These are phyloP conservation scores for Simplicillium sp. DNA, from an alignment of 2,329 filamentous ascomycete genomes.

Conservation along the genomic window DNA sequence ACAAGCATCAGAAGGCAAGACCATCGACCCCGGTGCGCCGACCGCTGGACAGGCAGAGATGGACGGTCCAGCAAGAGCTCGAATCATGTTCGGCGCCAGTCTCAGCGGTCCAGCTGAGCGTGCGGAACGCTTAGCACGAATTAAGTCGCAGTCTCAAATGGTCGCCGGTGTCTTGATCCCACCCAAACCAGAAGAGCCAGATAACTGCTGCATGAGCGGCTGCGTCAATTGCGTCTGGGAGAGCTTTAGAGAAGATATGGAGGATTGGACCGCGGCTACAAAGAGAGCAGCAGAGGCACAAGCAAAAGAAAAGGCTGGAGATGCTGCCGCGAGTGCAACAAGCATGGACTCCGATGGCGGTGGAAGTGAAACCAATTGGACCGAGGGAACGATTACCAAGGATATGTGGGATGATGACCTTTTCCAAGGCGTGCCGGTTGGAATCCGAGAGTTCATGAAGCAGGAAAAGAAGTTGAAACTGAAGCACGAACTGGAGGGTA, in stretches of 20 bases:
- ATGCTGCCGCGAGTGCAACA: constrained; percentile 2
- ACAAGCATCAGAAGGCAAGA: background rate
- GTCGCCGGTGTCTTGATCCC: constrained; percentile 78
- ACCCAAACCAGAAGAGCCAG: constrained; percentile 77
- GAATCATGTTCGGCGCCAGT: constrained; percentile 74
- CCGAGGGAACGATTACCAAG: constrained; percentile 30
- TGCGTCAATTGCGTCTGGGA: constrained; percentile 99
- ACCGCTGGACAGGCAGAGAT: constrained; percentile 19
- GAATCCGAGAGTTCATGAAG: constrained; percentile 95
- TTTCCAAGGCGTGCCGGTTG: constrained; percentile 76
- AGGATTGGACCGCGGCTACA: constrained; percentile 68
- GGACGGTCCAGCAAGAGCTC: constrained; percentile 32
- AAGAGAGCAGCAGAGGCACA: constrained; percentile 38
- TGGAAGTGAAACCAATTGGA: constrained; percentile 63
- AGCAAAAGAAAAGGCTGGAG: constrained; percentile 31
- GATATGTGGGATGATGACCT: constrained; percentile 56
- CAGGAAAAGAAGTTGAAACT: constrained; percentile 84
- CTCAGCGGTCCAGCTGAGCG: constrained; percentile 66
- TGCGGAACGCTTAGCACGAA: constrained; percentile 47
- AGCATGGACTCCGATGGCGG: constrained; percentile 77
- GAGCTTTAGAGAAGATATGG: constrained; percentile 79
- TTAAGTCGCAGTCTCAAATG: constrained; percentile 48
- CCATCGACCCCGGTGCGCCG: constrained; percentile 24
- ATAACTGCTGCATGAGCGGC: constrained; percentile 98
- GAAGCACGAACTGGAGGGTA: constrained; percentile 54